Base-by-base conservation (phyloP, 495 filamentous ascomycete genomes). In the Penicillium canariense region DNA sequence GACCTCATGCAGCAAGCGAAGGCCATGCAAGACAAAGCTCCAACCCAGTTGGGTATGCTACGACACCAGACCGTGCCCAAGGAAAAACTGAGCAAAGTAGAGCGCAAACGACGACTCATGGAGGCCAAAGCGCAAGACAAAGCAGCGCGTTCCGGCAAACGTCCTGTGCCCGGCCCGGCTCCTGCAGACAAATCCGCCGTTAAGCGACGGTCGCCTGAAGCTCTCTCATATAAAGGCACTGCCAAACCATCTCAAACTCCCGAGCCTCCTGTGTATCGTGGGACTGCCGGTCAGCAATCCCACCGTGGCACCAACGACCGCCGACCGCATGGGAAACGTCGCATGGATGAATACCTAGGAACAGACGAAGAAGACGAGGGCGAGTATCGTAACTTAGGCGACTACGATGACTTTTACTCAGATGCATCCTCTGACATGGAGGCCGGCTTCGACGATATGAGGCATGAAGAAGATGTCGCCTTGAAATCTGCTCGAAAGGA, bases 391-490 rank as follows among this genome's bases (percentile, higher is more conserved):
- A n/a, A 12, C 30, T 74, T 70, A 56, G 70, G 69, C 36, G 73
- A 63, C 32, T 78, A 85, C 43, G 77, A 84, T 38, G 79, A 81
- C 45, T 77, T 77, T 48, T 81, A 75, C 18, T 82, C 77, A 0
- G 83, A 85, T 27, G 74, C 45, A 14, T 81, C 77, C 3, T 84
- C 82, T 11, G 85, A 84, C 54, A 88, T 88, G 85, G 85, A 88
- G 63, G 85, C 80, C 51, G 83, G 80, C 11, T 69, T 79, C 20
- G 77, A 77, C 42, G 84, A 85, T 55, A 66, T 87, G 40, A 79
- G 82, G 55, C 59, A 75, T 5, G 85, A 88, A 66, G 85, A 88
- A 67, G 66, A 60, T 6, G 52, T 55, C 7, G 81, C 83, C 15
- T 57, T 81, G 39, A 67, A 63, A 38, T 65, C 55, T 15, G 85